phyloP scores from a whole-genome alignment of 768 basidiomycete genomes.

The Boletus huronensis region DNA sequence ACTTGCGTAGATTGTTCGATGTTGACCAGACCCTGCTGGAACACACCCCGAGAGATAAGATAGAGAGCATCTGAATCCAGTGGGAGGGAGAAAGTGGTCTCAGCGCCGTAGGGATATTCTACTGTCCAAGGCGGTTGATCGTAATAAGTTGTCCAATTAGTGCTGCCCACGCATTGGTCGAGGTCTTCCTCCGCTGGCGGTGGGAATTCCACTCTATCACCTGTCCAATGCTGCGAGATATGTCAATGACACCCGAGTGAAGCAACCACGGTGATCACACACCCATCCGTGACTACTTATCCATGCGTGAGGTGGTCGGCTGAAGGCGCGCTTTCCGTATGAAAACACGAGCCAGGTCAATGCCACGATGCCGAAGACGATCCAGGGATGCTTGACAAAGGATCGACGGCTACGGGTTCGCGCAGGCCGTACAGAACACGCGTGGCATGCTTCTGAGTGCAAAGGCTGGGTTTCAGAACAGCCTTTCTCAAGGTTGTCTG shows the following conservation, averaged over 20 bases:
- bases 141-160: constrained; percentile 24
- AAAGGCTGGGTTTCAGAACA: constrained; percentile 1
- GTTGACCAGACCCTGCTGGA: constrained; percentile 27
- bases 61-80: constrained; percentile 28
- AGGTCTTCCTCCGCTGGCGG: neutral
- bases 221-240: constrained; percentile 5
- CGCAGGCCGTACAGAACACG: neutral
- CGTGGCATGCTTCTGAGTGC: neutral
- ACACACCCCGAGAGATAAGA: constrained; percentile 29
- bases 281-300: constrained; percentile 14
- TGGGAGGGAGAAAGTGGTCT: constrained; percentile 29
- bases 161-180: constrained; percentile 14
- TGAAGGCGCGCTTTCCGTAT: neutral
- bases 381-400: constrained; percentile 8
- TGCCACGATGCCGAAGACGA: constrained; percentile 1
- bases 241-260: neutral
- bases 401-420: neutral
- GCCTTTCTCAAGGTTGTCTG: constrained; percentile 21
- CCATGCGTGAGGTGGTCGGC: neutral
- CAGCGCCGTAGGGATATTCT: constrained; percentile 24
- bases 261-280: neutral
- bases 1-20: constrained; percentile 30
- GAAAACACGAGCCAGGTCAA: constrained; percentile 17
- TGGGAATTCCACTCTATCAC: neutral
- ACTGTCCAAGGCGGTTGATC: constrained; percentile 24